Evolutionary conservation across 73 alveolate species (phyloP), one percentile per base, ranked within the genome.

Genomic region (Paramecium bursaria): DNA sequence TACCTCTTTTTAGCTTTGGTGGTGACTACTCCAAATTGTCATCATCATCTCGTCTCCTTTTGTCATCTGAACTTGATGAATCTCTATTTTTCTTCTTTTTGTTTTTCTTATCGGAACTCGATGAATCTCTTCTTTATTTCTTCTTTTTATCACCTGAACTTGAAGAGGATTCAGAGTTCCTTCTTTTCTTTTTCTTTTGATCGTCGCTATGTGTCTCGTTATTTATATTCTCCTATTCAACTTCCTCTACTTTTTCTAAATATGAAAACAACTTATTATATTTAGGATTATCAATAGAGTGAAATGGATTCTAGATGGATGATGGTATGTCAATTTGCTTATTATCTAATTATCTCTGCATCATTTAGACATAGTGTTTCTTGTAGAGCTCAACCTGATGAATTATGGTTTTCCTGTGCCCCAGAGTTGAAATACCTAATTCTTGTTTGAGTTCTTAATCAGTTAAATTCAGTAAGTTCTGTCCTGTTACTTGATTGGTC

Each of bases 241-340:
- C 77, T 29, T 75, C 50, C 13, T 75, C 88, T 49, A 75, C 27
- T 35, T 50, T 75, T 15, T 75, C 74, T 46, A 75, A 50, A 44
- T 31, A 75, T 15, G 52, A 50, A 3, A 75, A 75, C 33, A 31
- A 10, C 1, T 55, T 75, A 49, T 47, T 33, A 50, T 49, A 50
- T 75, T 55, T 51, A 47, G 14, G 60, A 29, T 55, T 50, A 27
- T 55, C 73, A 30, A 75, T 75, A 19, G 77, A 50, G 15, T 27
- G 48, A 51, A 33, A 55, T 30, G n/a, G n/a, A n/a, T n/a, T n/a
- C n/a, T n/a, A n/a, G n/a, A n/a, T n/a, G n/a, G n/a, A n/a, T n/a
- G n/a, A n/a, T n/a, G n/a, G n/a, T n/a, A n/a, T n/a, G n/a, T n/a
- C n/a, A n/a, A n/a, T n/a, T n/a, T n/a, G n/a, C n/a, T n/a, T n/a